Percentiles rank a stretch among this genome's conserved stretches.
phyloP scores from a whole-genome alignment of 192 early-diverging fungal species.

The Entomortierella parvispora region DNA sequence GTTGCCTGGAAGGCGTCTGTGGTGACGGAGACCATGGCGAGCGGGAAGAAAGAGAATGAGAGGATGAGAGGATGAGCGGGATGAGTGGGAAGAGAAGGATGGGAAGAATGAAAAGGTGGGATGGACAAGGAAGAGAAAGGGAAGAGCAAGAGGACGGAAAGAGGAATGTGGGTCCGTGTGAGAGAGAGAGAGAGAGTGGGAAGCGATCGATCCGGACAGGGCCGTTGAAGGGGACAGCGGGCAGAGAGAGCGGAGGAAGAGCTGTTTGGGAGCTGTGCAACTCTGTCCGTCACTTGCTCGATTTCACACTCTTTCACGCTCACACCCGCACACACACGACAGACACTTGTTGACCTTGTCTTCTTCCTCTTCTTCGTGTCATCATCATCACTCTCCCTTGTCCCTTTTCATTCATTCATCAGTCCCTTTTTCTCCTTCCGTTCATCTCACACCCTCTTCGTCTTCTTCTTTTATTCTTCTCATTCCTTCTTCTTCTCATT shows the following conservation, averaged over 20 bases:
- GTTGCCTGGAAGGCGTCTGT: constrained; percentile 20
- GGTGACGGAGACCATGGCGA: not conserved
- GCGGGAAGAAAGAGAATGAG: not conserved
- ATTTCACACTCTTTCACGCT: too few relatives aligned
- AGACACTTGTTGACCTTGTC: too few relatives aligned
- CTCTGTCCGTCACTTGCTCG: too few relatives aligned
- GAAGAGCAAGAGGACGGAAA: not conserved
- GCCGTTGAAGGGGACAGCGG: too few relatives aligned
- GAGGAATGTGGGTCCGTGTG: not conserved
- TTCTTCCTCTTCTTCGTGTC: not conserved
- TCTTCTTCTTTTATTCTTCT: too few relatives aligned
- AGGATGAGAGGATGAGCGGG: not conserved
- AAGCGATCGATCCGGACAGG: not conserved
- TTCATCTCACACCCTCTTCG: not conserved
- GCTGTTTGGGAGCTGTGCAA: too few relatives aligned
- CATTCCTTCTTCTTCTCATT: not conserved
- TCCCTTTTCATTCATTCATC: not conserved
- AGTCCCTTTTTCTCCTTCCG: not conserved
- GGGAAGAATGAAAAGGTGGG: not conserved
- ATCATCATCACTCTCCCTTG: not conserved
- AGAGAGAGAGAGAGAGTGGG: not conserved
- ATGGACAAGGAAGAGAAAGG: not conserved
- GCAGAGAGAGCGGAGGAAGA: too few relatives aligned
- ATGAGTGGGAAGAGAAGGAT: not conserved
- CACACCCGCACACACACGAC: too few relatives aligned